These are phyloP conservation scores for Fusarium clavum DNA, from an alignment of 2,329 filamentous ascomycete genomes.

Conservation along the genomic window DNA sequence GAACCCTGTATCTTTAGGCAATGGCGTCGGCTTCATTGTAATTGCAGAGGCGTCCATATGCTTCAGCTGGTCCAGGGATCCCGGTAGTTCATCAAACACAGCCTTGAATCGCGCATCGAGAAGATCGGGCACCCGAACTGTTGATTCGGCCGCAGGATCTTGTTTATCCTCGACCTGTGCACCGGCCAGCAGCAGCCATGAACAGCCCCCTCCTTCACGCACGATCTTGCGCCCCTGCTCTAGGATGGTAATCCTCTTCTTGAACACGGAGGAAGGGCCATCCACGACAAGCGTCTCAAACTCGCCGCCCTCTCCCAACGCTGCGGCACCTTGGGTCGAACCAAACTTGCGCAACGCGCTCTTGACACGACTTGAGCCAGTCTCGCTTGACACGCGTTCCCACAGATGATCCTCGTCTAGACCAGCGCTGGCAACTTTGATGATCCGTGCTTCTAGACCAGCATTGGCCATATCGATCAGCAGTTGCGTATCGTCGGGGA, in stretches of 20 bases:
- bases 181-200: constrained; percentile 73
- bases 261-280: constrained; percentile 80
- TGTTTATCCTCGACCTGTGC: constrained; percentile 65
- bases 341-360: constrained; percentile 75
- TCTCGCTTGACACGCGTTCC: constrained; percentile 75
- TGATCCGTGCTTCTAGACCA: constrained; percentile 86
- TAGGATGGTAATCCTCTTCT: constrained; percentile 72
- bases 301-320: constrained; percentile 93
- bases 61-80: constrained; percentile 15
- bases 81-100: constrained; percentile 52
- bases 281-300: constrained; percentile 93
- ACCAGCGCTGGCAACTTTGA: constrained; percentile 94
- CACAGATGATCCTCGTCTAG: constrained; percentile 85
- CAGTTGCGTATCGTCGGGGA: constrained; percentile 65
- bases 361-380: constrained; percentile 60
- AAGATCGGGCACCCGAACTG: constrained; percentile 69
- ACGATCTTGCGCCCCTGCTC: constrained; percentile 65
- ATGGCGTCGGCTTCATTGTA: constrained; percentile 1
- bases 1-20: constrained; percentile 10
- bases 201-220: constrained; percentile 79
- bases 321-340: constrained; percentile 69
- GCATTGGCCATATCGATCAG: constrained; percentile 83
- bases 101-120: constrained; percentile 72
- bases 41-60: constrained; percentile 10
- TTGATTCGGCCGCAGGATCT: constrained; percentile 23